A percentile compares a stretch with the other conserved stretches of the same genome.
Evolutionary conservation across 1,284 basidiomycete genomes (phyloP).

Genomic region (Phlebopus sp.): DNA sequence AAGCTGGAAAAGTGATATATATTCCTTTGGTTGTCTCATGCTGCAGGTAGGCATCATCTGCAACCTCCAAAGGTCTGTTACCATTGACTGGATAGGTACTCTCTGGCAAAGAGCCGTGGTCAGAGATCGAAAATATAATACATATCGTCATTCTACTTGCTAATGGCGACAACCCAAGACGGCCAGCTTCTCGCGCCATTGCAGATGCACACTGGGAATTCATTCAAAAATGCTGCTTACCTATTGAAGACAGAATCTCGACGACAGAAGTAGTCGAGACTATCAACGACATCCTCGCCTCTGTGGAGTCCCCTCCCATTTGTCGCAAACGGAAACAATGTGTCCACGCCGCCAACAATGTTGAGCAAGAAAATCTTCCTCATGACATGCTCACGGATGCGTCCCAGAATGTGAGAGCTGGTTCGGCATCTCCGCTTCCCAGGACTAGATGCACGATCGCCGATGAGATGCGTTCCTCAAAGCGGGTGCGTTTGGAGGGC

Average conservation of each 20-base stretch:
- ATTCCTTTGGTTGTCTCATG: conserved; percentile 12
- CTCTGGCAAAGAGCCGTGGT: conserved; percentile 10
- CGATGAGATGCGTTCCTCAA: too few relatives aligned
- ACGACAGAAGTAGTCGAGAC: conserved; percentile 1
- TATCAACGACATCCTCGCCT: conserved; percentile 29
- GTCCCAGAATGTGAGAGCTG: too few relatives aligned
- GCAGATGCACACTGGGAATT: conserved; percentile 6
- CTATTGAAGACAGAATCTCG: conserved; percentile 3
- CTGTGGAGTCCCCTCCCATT: too few relatives aligned
- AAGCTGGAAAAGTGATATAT: conserved; percentile 13
- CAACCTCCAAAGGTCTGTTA: too few relatives aligned
- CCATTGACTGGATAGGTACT: conserved; percentile 1
- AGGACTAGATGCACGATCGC: too few relatives aligned
- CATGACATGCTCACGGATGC: too few relatives aligned
- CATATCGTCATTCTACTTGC: not conserved
- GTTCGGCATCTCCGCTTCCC: too few relatives aligned
- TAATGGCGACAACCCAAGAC: conserved; percentile 3
- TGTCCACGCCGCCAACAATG: too few relatives aligned
- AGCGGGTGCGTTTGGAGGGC: too few relatives aligned
- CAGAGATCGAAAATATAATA: not conserved
- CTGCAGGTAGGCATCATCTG: conserved; percentile 6
- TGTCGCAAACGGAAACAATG: too few relatives aligned
- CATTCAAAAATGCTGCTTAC: conserved; percentile 11
- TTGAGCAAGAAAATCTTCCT: too few relatives aligned
- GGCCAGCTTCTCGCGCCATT: conserved; percentile 2